A percentile compares a stretch with the other conserved stretches of the same genome.
Evolutionary conservation across 1,284 basidiomycete species (phyloP).

Genomic region (Malassezia dermatis): DNA sequence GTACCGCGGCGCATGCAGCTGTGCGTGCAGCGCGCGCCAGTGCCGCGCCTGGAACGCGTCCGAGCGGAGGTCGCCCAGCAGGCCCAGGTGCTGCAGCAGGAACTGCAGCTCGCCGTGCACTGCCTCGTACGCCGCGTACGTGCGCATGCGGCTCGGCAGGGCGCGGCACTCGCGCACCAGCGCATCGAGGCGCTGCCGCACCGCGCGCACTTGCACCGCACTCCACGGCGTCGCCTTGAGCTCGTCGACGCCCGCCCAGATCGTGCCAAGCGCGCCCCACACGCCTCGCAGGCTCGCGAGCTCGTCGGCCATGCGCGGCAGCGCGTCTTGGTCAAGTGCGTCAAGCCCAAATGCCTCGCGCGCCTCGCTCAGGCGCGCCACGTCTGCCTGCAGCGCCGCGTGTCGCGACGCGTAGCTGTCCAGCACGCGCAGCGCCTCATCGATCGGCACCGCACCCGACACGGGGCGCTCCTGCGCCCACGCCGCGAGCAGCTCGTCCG

Average conservation of each 20-base stretch:
- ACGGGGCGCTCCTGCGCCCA: constrained; percentile 95
- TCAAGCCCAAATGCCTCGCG: constrained; percentile 95
- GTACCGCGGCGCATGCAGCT: constrained; percentile 55
- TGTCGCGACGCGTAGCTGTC: constrained; percentile 85
- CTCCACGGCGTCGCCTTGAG: constrained; percentile 81
- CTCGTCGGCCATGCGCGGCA: constrained; percentile 89
- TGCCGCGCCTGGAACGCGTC: constrained; percentile 95
- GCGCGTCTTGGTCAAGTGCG: constrained; percentile 68
- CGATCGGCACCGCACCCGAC: constrained; percentile 86
- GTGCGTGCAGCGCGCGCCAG: constrained; percentile 95
- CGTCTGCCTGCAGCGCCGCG: constrained; percentile 78
- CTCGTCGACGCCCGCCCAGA: constrained; percentile 87
- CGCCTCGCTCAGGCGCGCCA: constrained; percentile 81
- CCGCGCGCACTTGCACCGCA: constrained; percentile 72
- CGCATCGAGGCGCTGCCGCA: constrained; percentile 84
- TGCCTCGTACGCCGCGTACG: constrained; percentile 96
- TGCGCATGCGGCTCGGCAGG: constrained; percentile 97
- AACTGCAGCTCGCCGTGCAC: constrained; percentile 81
- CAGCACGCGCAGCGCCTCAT: constrained; percentile 88
- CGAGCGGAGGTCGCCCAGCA: constrained; percentile 86
- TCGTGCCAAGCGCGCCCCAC: constrained; percentile 94
- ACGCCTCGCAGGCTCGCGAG: constrained; percentile 90
- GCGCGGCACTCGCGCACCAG: constrained; percentile 84
- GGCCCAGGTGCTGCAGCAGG: constrained; percentile 75
- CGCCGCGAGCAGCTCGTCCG: constrained; percentile 65